A percentile compares a stretch with the other conserved stretches of the same genome.
These are phyloP conservation scores for Paraleonurus japonicus DNA, from an alignment of 257 asterid genomes.

Conservation along the genomic window DNA sequence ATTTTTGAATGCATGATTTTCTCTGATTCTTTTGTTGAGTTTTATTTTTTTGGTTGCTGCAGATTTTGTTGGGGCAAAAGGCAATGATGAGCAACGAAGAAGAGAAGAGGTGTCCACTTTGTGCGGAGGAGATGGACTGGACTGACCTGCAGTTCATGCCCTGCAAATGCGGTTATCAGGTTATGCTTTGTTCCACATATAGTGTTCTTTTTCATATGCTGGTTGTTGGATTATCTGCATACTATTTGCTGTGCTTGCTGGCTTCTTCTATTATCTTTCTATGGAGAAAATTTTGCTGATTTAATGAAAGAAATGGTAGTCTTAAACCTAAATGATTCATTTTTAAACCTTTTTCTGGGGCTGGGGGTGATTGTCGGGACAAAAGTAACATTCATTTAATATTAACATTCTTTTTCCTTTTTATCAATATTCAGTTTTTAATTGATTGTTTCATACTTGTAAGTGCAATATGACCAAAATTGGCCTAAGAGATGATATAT, in stretches of 20 bases:
- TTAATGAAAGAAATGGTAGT: constrained; percentile 7
- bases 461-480: neutral
- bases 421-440: neutral
- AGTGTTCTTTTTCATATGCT: neutral
- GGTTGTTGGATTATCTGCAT: neutral
- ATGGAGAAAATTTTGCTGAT: constrained; percentile 2
- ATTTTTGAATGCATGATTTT: neutral
- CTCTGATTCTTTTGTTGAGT: constrained; percentile 6
- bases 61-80: constrained; percentile 37
- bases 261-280: neutral
- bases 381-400: neutral
- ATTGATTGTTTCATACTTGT: neutral
- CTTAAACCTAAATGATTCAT: neutral
- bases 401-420: neutral
- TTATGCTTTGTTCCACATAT: constrained; percentile 14
- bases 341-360: neutral
- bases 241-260: constrained; percentile 6
- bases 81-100: constrained; percentile 83
- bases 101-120: constrained; percentile 96
- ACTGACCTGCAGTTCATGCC: constrained; percentile 97
- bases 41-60: constrained; percentile 7
- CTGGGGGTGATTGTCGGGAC: neutral
- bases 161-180: constrained; percentile 96
- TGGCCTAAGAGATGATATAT: neutral
- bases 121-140: constrained; percentile 99